Conservation (phyloP, 345 rosid species). For the Adansonia digitata region DNA sequence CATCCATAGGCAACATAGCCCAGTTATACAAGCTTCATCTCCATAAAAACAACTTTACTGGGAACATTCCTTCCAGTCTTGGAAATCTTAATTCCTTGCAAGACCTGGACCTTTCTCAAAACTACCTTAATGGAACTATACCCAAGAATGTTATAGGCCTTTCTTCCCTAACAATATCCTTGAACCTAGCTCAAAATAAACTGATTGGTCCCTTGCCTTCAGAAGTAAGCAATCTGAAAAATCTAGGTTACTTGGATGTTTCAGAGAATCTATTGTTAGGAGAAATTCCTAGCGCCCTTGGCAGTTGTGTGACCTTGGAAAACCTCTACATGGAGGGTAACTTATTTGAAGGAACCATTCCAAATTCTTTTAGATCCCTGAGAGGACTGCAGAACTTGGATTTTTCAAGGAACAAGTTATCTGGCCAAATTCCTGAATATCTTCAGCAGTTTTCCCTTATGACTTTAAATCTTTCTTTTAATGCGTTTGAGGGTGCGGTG, state of each 20-base stretch:
- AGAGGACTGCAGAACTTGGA: constrained; percentile 11
- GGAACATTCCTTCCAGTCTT: constrained; percentile 21
- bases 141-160: constrained; percentile 16
- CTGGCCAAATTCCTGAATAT: constrained; percentile 17
- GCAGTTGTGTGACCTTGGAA: constrained; percentile 3
- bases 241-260: constrained; percentile 10
- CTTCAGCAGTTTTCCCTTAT: constrained; percentile 2
- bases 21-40: background rate
- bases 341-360: constrained; percentile 20
- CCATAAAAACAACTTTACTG: constrained; percentile 7
- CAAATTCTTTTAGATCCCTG: constrained; percentile 10
- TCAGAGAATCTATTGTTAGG: constrained; percentile 22
- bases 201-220: constrained; percentile 9
- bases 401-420: constrained; percentile 26
- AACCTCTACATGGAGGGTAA: constrained; percentile 8
- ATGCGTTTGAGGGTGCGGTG: constrained; percentile 22
- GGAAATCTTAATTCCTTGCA: constrained; percentile 10
- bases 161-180: constrained; percentile 10
- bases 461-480: constrained; percentile 23
- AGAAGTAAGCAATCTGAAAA: constrained; percentile 13
- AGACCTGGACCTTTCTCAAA: constrained; percentile 13
- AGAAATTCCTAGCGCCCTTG: constrained; percentile 19
- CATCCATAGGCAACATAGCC: constrained; percentile 10
- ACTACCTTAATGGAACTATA: constrained; percentile 21
- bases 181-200: constrained; percentile 20